Percentiles rank a stretch among this genome's conserved stretches.
Conservation (phyloP, 2,329 filamentous ascomycete species). For the Orbilia brochopaga region DNA sequence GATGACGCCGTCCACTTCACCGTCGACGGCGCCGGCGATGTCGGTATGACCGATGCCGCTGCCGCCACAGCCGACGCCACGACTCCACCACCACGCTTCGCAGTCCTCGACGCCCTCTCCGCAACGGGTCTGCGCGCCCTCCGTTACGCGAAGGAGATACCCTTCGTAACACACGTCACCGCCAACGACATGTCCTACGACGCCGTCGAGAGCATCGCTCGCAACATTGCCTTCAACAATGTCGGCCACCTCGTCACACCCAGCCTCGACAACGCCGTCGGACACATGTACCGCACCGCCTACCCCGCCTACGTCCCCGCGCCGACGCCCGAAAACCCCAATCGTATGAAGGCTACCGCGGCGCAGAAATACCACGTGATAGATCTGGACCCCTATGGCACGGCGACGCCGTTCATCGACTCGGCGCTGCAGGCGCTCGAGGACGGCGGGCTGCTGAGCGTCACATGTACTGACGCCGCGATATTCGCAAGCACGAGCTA, state of each 20-base stretch:
- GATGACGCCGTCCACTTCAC: constrained; percentile 40
- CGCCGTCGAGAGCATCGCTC: constrained; percentile 78
- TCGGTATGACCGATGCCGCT: constrained; percentile 39
- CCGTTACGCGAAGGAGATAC: constrained; percentile 88
- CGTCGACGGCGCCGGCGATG: constrained; percentile 17
- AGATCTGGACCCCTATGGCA: constrained; percentile 94
- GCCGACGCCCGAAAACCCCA: constrained; percentile 26
- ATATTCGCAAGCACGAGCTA: constrained; percentile 95
- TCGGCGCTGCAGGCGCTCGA: constrained; percentile 80
- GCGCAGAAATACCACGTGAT: constrained; percentile 82
- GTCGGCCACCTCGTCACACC: constrained; percentile 58
- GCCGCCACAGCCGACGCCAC: constrained; percentile 12
- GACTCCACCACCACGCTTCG: constrained; percentile 63
- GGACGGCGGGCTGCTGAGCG: constrained; percentile 87
- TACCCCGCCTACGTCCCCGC: constrained; percentile 21
- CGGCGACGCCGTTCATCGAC: constrained; percentile 89
- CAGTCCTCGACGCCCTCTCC: constrained; percentile 92
- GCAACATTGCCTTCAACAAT: constrained; percentile 84
- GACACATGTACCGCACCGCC: constrained; percentile 76
- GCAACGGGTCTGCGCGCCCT: constrained; percentile 90
- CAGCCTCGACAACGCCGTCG: constrained; percentile 72
- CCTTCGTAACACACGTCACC: constrained; percentile 78
- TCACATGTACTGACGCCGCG: constrained; percentile 94
- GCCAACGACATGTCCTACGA: constrained; percentile 85
- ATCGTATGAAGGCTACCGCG: constrained; percentile 3